Evolutionary conservation across 352 stramenopile species (phyloP).

Genomic region (Phytophthora palmivora): DNA sequence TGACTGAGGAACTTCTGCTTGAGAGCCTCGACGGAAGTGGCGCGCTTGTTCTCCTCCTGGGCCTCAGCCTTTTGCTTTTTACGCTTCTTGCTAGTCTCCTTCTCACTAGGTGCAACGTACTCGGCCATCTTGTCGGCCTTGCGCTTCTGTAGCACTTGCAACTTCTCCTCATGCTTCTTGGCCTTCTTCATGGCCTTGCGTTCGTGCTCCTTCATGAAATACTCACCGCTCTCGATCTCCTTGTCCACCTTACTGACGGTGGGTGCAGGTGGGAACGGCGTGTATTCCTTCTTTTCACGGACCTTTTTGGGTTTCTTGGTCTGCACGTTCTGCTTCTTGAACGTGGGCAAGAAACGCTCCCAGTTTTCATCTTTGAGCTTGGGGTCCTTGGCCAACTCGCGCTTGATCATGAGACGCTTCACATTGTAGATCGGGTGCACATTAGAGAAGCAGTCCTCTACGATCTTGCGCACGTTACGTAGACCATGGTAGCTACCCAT

Average conservation of each 20-base stretch:
- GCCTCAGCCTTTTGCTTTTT: constrained; percentile 69
- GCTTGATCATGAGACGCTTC: constrained; percentile 99
- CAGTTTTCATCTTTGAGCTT: constrained; percentile 97
- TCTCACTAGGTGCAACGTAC: constrained; percentile 81
- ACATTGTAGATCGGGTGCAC: constrained; percentile 99
- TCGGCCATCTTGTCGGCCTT: constrained; percentile 79
- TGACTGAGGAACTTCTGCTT: constrained; percentile 88
- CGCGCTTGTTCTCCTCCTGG: constrained; percentile 55
- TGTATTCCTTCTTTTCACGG: constrained; percentile 96
- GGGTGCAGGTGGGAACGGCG: constrained; percentile 97
- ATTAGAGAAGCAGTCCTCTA: constrained; percentile 99
- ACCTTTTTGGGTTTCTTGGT: constrained; percentile 94
- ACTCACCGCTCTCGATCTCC: constrained; percentile 99
- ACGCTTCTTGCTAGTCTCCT: constrained; percentile 80
- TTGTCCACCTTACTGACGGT: constrained; percentile 97
- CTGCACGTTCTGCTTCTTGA: constrained; percentile 99
- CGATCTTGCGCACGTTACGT: constrained; percentile 96
- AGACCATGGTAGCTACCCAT: constrained; percentile 92
- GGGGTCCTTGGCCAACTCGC: constrained; percentile 98
- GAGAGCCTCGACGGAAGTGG: constrained; percentile 66
- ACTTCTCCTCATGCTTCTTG: constrained; percentile 83
- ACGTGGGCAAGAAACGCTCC: constrained; percentile 98
- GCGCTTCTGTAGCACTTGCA: constrained; percentile 65
- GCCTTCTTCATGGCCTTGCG: constrained; percentile 93
- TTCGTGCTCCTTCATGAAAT: constrained; percentile 98